A percentile compares a stretch with the other conserved stretches of the same genome.
Evolutionary conservation across 2,329 filamentous ascomycete genomes (phyloP).

Genomic region (Pestalotiopsis sp.): DNA sequence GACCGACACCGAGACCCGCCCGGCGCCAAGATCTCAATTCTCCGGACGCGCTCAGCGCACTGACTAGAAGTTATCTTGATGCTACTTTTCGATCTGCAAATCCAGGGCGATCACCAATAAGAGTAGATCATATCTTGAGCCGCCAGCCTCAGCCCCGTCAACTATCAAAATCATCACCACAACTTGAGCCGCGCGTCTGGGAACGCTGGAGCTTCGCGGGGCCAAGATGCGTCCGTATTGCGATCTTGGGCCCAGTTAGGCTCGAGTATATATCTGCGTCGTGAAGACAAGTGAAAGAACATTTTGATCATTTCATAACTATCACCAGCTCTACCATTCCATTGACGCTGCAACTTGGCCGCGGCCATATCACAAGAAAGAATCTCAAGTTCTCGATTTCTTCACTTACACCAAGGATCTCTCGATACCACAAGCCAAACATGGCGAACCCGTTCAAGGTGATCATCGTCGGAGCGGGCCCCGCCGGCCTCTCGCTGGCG

Average conservation of each 20-base stretch:
- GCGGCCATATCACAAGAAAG: neutral
- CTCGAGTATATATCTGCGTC: neutral
- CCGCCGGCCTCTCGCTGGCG: constrained; percentile 8
- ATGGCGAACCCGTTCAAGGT: constrained; percentile 2
- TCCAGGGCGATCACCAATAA: too few species aligned
- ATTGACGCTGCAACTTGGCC: neutral
- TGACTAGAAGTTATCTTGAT: too few species aligned
- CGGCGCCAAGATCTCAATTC: too few species aligned
- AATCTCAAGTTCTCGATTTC: neutral
- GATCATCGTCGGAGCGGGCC: constrained; percentile 13
- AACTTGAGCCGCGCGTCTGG: neutral
- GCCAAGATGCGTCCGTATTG: neutral
- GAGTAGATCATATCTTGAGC: too few species aligned
- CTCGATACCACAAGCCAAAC: neutral
- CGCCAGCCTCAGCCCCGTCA: too few species aligned
- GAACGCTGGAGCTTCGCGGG: neutral
- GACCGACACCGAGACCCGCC: too few species aligned
- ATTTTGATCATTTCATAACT: neutral
- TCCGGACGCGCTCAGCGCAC: too few species aligned
- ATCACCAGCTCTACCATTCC: neutral
- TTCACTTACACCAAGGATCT: neutral
- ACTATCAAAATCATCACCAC: too few species aligned
- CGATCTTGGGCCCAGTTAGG: neutral
- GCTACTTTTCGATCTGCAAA: too few species aligned
- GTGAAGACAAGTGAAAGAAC: neutral